phyloP scores from a whole-genome alignment of 176 grass and related monocot species.

The Thalia dealbata region DNA sequence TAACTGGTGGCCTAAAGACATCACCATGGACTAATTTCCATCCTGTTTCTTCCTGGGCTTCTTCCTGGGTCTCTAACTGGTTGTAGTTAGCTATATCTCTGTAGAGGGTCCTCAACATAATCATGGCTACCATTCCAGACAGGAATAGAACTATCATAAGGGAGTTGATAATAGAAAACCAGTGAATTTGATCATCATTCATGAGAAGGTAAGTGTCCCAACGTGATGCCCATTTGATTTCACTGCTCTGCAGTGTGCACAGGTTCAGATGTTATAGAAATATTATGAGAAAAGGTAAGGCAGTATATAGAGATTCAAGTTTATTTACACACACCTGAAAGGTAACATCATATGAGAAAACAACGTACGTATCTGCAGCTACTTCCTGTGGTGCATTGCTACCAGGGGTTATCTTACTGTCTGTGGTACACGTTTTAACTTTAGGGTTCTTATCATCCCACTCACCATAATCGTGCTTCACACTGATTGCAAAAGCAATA shows the following conservation, averaged over 20 bases:
- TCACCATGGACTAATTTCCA: slow-evolving; percentile 80
- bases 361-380: slow-evolving; percentile 37
- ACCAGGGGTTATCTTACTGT: slow-evolving; percentile 56
- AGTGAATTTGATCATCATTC: slow-evolving; percentile 66
- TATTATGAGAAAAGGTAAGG: not conserved
- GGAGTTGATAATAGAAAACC: slow-evolving; percentile 75
- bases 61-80: slow-evolving; percentile 59
- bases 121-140: slow-evolving; percentile 73
- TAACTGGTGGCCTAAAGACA: slow-evolving; percentile 57
- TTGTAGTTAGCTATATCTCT: slow-evolving; percentile 74
- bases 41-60: slow-evolving; percentile 76
- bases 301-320: slow-evolving; percentile 3
- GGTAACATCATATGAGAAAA: slow-evolving; percentile 69
- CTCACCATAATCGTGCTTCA: slow-evolving; percentile 54
- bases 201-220: slow-evolving; percentile 83
- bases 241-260: slow-evolving; percentile 32
- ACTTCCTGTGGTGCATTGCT: slow-evolving; percentile 61
- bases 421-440: slow-evolving; percentile 46
- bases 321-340: slow-evolving; percentile 47
- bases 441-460: slow-evolving; percentile 65
- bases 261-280: not conserved
- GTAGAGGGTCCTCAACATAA: slow-evolving; percentile 87
- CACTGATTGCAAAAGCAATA: slow-evolving; percentile 27
- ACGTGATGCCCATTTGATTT: slow-evolving; percentile 67
- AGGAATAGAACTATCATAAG: slow-evolving; percentile 80